Conservation (phyloP, 805 yeast genomes). For the Yamadazyma takamatsuzukensis region DNA sequence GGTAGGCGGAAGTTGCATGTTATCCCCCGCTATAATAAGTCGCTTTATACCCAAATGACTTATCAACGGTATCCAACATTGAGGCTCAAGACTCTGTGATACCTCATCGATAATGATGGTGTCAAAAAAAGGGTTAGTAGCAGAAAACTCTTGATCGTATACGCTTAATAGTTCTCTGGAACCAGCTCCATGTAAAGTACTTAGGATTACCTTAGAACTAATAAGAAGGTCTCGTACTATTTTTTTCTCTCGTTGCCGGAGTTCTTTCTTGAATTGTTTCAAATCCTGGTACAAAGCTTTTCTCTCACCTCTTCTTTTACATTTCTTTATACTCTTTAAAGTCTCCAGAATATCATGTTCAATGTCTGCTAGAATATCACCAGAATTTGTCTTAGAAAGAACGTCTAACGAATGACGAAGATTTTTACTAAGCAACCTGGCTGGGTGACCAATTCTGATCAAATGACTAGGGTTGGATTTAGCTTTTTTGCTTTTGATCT, state of each 20-base stretch:
- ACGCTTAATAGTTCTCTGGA: conserved; percentile 61
- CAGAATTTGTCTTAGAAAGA: conserved; percentile 48
- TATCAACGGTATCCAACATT: conserved; percentile 91
- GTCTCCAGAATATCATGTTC: conserved; percentile 65
- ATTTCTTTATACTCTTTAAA: conserved; percentile 53
- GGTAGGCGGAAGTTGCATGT: conserved; percentile 89
- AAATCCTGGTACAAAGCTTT: conserved; percentile 65
- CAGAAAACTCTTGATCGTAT: conserved; percentile 25
- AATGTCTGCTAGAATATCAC: conserved; percentile 60
- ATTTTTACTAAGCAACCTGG: conserved; percentile 63
- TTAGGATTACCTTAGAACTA: conserved; percentile 64
- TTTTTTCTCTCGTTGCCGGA: conserved; percentile 61
- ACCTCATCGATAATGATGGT: conserved; percentile 92
- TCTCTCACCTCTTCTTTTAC: conserved; percentile 61
- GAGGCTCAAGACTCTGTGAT: conserved; percentile 90
- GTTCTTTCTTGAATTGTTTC: conserved; percentile 66
- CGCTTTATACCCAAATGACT: conserved; percentile 54
- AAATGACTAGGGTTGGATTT: conserved; percentile 31
- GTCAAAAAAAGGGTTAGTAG: conserved; percentile 51
- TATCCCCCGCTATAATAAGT: conserved; percentile 87
- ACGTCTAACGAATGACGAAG: conserved; percentile 74
- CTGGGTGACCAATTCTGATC: conserved; percentile 93
- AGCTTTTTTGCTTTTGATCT: conserved; percentile 17
- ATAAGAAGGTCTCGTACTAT: conserved; percentile 55
- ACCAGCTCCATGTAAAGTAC: conserved; percentile 89